Evolutionary conservation across 805 yeast genomes (phyloP).

Genomic region (Cyberlindnera veronae): DNA sequence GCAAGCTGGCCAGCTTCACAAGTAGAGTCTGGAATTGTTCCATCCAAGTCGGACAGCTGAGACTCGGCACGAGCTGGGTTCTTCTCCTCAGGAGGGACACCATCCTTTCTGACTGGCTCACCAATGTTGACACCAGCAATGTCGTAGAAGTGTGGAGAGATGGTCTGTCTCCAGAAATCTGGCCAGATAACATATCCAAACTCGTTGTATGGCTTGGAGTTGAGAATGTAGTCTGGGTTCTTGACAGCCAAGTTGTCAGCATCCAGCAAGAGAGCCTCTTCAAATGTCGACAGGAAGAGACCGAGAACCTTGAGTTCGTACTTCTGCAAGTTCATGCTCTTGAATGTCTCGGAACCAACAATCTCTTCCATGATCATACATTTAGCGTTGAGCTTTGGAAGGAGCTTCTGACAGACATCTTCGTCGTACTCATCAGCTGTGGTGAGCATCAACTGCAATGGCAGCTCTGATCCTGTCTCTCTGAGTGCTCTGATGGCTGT

Average conservation of each 20-base stretch:
- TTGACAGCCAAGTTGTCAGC: slow-evolving; percentile 44
- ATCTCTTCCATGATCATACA: slow-evolving; percentile 39
- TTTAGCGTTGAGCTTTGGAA: slow-evolving; percentile 40
- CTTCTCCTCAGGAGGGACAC: slow-evolving; percentile 34
- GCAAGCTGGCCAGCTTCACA: slow-evolving; percentile 71
- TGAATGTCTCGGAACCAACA: slow-evolving; percentile 29
- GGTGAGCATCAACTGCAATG: slow-evolving; percentile 44
- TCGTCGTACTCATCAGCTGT: slow-evolving; percentile 40
- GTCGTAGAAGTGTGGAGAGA: slow-evolving; percentile 55
- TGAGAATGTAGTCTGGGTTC: slow-evolving; percentile 46
- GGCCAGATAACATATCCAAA: slow-evolving; percentile 60
- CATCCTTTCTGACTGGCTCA: slow-evolving; percentile 37
- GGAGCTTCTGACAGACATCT: slow-evolving; percentile 36
- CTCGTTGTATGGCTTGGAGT: slow-evolving; percentile 40
- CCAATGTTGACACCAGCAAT: slow-evolving; percentile 44
- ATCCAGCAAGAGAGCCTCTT: slow-evolving; percentile 42
- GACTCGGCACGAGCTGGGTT: slow-evolving; percentile 39
- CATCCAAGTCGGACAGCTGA: slow-evolving; percentile 54
- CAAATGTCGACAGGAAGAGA: slow-evolving; percentile 43
- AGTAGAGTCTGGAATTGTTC: slow-evolving; percentile 65
- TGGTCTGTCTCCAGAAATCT: slow-evolving; percentile 66
- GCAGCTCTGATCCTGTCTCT: slow-evolving; percentile 40
- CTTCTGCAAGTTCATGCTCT: slow-evolving; percentile 21
- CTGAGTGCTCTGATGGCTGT: slow-evolving; percentile 38
- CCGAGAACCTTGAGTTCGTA: slow-evolving; percentile 35